Evolutionary conservation across 306 rosid genomes (phyloP).

Genomic region (Citrullus colocynthis): DNA sequence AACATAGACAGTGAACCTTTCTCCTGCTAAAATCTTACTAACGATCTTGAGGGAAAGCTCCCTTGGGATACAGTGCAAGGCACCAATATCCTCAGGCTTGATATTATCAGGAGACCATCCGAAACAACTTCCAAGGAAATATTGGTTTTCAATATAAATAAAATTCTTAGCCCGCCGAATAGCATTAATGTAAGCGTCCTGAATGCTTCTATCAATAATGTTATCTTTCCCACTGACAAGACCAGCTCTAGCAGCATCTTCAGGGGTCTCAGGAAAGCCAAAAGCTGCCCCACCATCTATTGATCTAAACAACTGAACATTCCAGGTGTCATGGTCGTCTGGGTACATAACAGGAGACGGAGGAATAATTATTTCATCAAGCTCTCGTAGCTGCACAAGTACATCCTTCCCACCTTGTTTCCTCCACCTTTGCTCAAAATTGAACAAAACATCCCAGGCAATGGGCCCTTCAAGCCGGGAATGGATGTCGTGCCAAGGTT

Average conservation of each 20-base stretch:
- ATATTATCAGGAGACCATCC: constrained; percentile 42
- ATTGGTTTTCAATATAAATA: constrained; percentile 62
- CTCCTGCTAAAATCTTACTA: constrained; percentile 65
- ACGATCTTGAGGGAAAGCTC: constrained; percentile 63
- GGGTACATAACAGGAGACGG: constrained; percentile 57
- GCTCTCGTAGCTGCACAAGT: constrained; percentile 42
- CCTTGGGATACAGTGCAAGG: constrained; percentile 54
- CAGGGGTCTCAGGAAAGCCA: constrained; percentile 68
- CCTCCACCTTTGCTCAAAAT: constrained; percentile 70
- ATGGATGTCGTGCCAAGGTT: constrained; percentile 75
- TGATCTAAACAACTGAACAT: constrained; percentile 66
- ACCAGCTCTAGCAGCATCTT: constrained; percentile 61
- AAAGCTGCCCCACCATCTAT: constrained; percentile 76
- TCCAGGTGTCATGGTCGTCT: constrained; percentile 57
- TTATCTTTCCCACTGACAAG: constrained; percentile 67
- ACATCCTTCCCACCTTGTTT: constrained; percentile 69
- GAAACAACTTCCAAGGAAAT: constrained; percentile 62
- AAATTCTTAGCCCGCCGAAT: constrained; percentile 62
- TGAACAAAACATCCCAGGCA: constrained; percentile 68
- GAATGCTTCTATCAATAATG: constrained; percentile 63
- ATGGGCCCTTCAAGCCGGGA: constrained; percentile 69
- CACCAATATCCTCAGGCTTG: constrained; percentile 52
- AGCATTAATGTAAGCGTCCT: constrained; percentile 59
- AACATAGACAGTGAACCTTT: constrained; percentile 48
- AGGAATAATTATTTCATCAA: constrained; percentile 42